Evolutionary conservation across 805 yeast genomes (phyloP).

Genomic region (Brettanomyces anomalus): DNA sequence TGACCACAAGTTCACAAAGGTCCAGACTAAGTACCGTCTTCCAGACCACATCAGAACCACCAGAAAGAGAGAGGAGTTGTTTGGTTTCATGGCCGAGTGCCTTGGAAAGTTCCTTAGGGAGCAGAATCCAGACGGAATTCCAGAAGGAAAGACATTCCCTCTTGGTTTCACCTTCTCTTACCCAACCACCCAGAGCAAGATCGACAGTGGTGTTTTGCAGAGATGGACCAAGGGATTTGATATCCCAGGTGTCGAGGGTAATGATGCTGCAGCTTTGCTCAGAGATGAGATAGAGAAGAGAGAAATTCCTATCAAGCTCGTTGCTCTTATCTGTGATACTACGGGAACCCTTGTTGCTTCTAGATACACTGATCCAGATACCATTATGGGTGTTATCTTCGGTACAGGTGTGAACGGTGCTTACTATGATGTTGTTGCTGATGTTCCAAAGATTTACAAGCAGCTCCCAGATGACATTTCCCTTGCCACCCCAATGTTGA

Average conservation of each 20-base stretch:
- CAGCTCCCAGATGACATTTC: conserved; percentile 57
- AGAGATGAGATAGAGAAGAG: conserved; percentile 62
- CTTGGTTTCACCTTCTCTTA: conserved; percentile 95
- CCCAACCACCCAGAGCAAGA: conserved; percentile 78
- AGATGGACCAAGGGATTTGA: conserved; percentile 99
- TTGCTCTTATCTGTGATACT: conserved; percentile 94
- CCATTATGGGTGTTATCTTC: conserved; percentile 94
- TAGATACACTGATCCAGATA: conserved; percentile 80
- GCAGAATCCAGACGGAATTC: conserved; percentile 61
- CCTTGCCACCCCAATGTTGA: conserved; percentile 74
- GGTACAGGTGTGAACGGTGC: conserved; percentile 99
- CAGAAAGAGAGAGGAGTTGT: conserved; percentile 60
- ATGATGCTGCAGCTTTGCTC: conserved; percentile 88
- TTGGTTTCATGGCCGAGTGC: conserved; percentile 83
- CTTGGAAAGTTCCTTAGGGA: conserved; percentile 63
- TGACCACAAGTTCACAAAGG: conserved; percentile 72
- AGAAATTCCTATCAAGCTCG: conserved; percentile 76
- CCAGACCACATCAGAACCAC: conserved; percentile 79
- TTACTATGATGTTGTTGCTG: conserved; percentile 69
- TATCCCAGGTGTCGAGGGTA: conserved; percentile 89
- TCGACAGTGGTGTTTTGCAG: conserved; percentile 82
- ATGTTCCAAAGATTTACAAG: conserved; percentile 82
- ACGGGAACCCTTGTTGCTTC: conserved; percentile 97
- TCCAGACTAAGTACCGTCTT: conserved; percentile 80
- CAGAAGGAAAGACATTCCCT: conserved; percentile 47